Evolutionary conservation across 768 basidiomycete genomes (phyloP).

Genomic region (Russula lepida): DNA sequence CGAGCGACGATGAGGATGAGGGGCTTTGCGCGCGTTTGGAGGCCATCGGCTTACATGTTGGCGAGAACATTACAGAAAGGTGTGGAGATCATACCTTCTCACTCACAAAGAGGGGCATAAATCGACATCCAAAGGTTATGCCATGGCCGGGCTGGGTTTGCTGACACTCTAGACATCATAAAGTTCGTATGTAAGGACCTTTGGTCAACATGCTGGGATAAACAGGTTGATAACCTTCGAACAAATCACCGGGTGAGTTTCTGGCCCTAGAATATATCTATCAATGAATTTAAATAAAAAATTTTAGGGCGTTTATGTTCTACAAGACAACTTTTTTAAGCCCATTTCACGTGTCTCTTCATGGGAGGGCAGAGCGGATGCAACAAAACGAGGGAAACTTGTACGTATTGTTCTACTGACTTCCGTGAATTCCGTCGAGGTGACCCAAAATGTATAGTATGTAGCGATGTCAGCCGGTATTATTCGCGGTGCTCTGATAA

Average conservation of each 20-base stretch:
- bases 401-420: slow-evolving; percentile 34
- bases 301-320: slow-evolving; percentile 78
- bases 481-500: slow-evolving; percentile 70
- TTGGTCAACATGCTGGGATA: slow-evolving; percentile 89
- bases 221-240: slow-evolving; percentile 90
- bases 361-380: slow-evolving; percentile 67
- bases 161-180: slow-evolving; percentile 81
- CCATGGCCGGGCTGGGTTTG: slow-evolving; percentile 63
- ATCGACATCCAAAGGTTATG: slow-evolving; percentile 46
- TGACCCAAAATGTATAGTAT: slow-evolving; percentile 41
- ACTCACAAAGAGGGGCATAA: background rate
- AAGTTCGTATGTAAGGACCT: slow-evolving; percentile 96
- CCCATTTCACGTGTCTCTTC: slow-evolving; percentile 77
- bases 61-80: slow-evolving; percentile 82
- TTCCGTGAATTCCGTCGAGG: background rate
- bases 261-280: background rate
- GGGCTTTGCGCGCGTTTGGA: slow-evolving; percentile 63
- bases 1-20: slow-evolving; percentile 63
- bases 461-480: slow-evolving; percentile 76
- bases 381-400: slow-evolving; percentile 59
- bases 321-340: slow-evolving; percentile 88
- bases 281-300: background rate
- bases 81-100: slow-evolving; percentile 29
- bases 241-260: slow-evolving; percentile 82
- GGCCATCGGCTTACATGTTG: slow-evolving; percentile 78